Conservation (phyloP, 768 basidiomycete genomes). For the Paxillus rubicundulus region DNA sequence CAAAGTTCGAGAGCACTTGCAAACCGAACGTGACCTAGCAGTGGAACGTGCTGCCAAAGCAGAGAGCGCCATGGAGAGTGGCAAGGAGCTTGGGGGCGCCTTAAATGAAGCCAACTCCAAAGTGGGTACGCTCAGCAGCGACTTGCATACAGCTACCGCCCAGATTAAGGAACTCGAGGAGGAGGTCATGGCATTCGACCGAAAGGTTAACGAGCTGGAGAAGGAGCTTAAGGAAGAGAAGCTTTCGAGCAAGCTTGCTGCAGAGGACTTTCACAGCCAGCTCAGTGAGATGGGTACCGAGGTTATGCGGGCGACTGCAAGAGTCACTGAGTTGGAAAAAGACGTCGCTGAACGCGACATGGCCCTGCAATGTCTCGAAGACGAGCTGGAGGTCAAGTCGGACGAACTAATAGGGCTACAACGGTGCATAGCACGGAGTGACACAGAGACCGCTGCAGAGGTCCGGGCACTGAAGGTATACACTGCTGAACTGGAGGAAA, state of each 20-base stretch:
- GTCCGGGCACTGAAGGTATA: constrained; percentile 46
- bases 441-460: constrained; percentile 29
- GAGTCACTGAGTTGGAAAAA: constrained; percentile 43
- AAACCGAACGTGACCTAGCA: constrained; percentile 54
- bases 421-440: constrained; percentile 22
- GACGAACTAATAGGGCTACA: constrained; percentile 24
- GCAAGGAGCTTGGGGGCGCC: constrained; percentile 66
- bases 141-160: constrained; percentile 57
- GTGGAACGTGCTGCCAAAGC: constrained; percentile 62
- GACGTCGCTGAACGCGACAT: constrained; percentile 43
- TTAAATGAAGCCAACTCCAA: constrained; percentile 64
- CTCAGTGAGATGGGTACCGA: constrained; percentile 30
- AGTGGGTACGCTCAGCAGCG: constrained; percentile 50
- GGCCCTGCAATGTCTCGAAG: constrained; percentile 31
- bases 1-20: constrained; percentile 42
- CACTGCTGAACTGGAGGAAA: constrained; percentile 58
- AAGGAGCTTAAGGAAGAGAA: constrained; percentile 55
- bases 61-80: constrained; percentile 59
- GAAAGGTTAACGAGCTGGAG: constrained; percentile 54
- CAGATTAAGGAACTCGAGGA: constrained; percentile 63
- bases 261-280: constrained; percentile 39
- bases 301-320: constrained; percentile 31
- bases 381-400: constrained; percentile 41
- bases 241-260: constrained; percentile 37
- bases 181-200: constrained; percentile 51